Base-by-base conservation (phyloP, 805 yeast genomes). In the Wickerhamiella brachini region DNA sequence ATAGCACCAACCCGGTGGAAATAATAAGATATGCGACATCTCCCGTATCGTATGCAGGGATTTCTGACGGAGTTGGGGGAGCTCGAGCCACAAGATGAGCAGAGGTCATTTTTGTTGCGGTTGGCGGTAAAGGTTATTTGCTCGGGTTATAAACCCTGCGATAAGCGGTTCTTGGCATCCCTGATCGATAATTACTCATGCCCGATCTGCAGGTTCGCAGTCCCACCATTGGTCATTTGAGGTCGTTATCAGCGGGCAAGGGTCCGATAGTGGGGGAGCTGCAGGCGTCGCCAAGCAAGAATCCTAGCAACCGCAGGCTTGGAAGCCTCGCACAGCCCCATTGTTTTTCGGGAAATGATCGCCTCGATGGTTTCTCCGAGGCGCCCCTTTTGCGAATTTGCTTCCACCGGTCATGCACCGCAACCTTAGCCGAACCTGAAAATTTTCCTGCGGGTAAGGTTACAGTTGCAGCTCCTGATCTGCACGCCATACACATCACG, bases 1-100 rank as follows among this genome's bases (percentile, higher is more conserved):
- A 72, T 70, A 90, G 77, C 49, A 89, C 95, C 61, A 86, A 67
- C 45, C 66, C 56, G 9, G 71, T 59, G 46, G 68, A 65, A n/a
- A 69, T 53, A 21, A 61, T 45, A 17, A 71, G 54, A 57, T 67
- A 71, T 34, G 63, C 63, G 6, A 63, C 59, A 52, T 66, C 72
- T 21, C 75, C 74, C 1, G 70, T 56, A 52, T 69, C 66, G 54
- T 66, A 71, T 49, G 44, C 43, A 5, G 55, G 55, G 21, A 53
- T 38, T 10, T 47, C 47, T n/a, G 47, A 26, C 22, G 39, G 39
- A 17, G 38, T 29, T 6, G 47, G 47, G n/a, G 47, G 39, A 17
- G 47, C 29, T 23, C 47, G 37, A 5, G 47, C 39, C 9, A 22
- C 17, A 34, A 45, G 41, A 21, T n/a, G 22, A 2, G 48, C 20